phyloP scores from a whole-genome alignment of 139 green algal genomes.

The Eudorina sp. region DNA sequence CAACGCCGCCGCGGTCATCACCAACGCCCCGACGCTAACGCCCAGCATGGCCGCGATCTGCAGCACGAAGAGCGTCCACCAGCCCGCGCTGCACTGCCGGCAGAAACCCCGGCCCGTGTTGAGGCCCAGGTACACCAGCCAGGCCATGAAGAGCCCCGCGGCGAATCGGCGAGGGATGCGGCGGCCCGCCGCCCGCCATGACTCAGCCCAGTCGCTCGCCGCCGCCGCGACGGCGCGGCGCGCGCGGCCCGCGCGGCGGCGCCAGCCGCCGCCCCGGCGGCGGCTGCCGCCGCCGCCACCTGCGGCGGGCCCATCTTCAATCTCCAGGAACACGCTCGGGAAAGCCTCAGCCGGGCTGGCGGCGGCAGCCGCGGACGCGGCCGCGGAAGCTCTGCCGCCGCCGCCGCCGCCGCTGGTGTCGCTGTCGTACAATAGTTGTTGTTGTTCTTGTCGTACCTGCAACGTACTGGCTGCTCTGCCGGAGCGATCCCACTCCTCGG shows the following conservation, averaged over 20 bases:
- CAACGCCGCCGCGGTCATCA: neutral
- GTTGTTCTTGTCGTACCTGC: neutral
- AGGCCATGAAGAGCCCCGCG: neutral
- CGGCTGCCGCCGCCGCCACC: neutral
- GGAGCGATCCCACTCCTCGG: neutral
- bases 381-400: too few relatives aligned
- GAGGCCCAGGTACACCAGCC: constrained; percentile 15
- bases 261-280: neutral
- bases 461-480: neutral
- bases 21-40: neutral
- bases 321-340: neutral
- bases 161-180: neutral
- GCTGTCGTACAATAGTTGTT: neutral
- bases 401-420: neutral
- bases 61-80: constrained; percentile 2
- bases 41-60: constrained; percentile 24
- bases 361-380: neutral
- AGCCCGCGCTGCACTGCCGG: constrained; percentile 3
- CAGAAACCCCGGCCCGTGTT: neutral
- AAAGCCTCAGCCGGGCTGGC: neutral
- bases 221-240: neutral
- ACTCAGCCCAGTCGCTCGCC: neutral
- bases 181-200: neutral
- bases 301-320: neutral
- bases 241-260: neutral